Evolutionary conservation across 176 grass and related monocot genomes (phyloP).

Genomic region (Bonia amplexicaulis): DNA sequence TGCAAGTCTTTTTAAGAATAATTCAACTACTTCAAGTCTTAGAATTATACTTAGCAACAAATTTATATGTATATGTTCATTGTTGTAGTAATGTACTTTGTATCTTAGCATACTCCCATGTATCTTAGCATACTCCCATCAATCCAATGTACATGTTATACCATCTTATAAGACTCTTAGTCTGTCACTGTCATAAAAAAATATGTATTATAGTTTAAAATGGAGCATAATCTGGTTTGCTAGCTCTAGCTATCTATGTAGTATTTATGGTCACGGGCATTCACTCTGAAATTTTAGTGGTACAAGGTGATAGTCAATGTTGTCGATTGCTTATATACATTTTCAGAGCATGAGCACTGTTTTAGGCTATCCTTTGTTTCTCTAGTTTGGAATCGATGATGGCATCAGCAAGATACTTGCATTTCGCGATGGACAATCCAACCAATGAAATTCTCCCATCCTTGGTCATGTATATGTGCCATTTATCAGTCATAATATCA

Average conservation of each 20-base stretch:
- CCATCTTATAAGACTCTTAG: neutral
- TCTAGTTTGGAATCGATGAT: no score
- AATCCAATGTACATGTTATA: neutral
- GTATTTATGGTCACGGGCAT: neutral
- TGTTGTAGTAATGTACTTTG: neutral
- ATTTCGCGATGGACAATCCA: no score
- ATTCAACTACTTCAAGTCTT: neutral
- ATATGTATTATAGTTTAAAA: neutral
- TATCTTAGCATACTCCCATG: neutral
- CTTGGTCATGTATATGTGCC: no score
- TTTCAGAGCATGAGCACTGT: neutral
- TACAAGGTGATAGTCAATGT: neutral
- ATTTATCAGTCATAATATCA: no score
- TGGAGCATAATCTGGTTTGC: constrained; percentile 2
- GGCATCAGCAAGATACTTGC: no score
- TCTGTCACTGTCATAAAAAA: neutral
- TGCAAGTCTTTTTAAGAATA: neutral
- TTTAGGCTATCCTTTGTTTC: neutral
- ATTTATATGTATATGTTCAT: neutral
- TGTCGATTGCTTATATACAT: neutral
- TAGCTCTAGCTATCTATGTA: neutral
- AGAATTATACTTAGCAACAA: neutral
- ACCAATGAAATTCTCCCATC: no score
- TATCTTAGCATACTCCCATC: no score
- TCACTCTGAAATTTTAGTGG: neutral